These are phyloP conservation scores for Talaromyces amestolkiae DNA, from an alignment of 2,329 filamentous ascomycete species.

Conservation along the genomic window DNA sequence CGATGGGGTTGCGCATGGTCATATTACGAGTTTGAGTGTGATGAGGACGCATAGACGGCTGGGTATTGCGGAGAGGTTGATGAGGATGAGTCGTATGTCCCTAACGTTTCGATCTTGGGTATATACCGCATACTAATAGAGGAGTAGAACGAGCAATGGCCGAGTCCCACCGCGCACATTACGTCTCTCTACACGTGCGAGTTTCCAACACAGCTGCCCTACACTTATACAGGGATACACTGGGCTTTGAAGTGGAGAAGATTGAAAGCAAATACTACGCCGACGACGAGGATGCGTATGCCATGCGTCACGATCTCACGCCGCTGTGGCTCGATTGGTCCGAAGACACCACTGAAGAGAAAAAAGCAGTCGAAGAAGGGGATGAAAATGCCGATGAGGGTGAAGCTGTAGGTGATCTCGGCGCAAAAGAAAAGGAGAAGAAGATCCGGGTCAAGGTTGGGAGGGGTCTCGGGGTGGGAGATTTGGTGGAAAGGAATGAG, in stretches of 20 bases:
- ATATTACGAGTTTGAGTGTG: conserved; percentile 92
- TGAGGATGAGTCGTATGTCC: conserved; percentile 86
- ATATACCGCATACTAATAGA: neutral
- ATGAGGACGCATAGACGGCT: conserved; percentile 92
- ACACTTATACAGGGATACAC: conserved; percentile 86
- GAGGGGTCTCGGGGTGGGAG: conserved; percentile 70
- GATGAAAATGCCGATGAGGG: conserved; percentile 58
- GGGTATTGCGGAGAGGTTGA: conserved; percentile 93
- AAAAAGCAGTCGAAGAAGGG: conserved; percentile 26
- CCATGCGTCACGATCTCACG: conserved; percentile 83
- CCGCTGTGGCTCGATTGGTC: conserved; percentile 48
- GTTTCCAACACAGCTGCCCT: conserved; percentile 89
- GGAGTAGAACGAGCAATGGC: conserved; percentile 88
- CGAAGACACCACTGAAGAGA: conserved; percentile 44
- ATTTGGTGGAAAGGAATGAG: conserved; percentile 52
- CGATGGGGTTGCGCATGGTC: conserved; percentile 87
- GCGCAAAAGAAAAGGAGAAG: conserved; percentile 54
- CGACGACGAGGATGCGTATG: conserved; percentile 93
- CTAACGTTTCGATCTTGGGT: conserved; percentile 17
- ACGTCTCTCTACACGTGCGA: conserved; percentile 94
- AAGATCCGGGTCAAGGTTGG: conserved; percentile 86
- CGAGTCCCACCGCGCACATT: conserved; percentile 84
- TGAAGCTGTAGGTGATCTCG: conserved; percentile 66
- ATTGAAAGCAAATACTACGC: conserved; percentile 64
- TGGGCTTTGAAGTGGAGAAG: conserved; percentile 84